phyloP scores from a whole-genome alignment of 1,284 basidiomycete genomes.

The Pulchroboletus neoregius region DNA sequence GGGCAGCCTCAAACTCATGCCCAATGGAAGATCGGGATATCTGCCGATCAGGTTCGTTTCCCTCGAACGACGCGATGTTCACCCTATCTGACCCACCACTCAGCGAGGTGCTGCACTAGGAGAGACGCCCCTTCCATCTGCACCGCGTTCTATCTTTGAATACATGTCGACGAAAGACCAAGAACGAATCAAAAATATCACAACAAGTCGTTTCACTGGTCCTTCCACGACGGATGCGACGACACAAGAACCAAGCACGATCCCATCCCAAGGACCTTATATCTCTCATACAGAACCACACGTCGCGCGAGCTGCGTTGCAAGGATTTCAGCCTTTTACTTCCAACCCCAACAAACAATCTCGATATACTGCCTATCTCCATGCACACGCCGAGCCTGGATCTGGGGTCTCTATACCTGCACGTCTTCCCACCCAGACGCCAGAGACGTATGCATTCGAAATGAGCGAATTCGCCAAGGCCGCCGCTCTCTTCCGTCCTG shows the following conservation, averaged over 20 bases:
- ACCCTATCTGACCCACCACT: slow-evolving; percentile 1
- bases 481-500: slow-evolving; percentile 88
- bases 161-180: slow-evolving; percentile 89
- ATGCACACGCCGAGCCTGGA: slow-evolving; percentile 57
- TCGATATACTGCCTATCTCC: slow-evolving; percentile 82
- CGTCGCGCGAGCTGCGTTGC: slow-evolving; percentile 81
- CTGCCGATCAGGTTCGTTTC: slow-evolving; percentile 65
- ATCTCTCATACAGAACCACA: slow-evolving; percentile 70
- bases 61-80: background rate
- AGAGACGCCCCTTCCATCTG: slow-evolving; percentile 68
- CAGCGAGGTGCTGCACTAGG: slow-evolving; percentile 83
- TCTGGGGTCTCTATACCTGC: slow-evolving; percentile 42
- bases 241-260: slow-evolving; percentile 18
- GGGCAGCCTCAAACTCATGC: slow-evolving; percentile 37
- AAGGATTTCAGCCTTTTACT: slow-evolving; percentile 88
- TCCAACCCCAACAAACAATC: slow-evolving; percentile 76
- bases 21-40: slow-evolving; percentile 53
- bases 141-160: slow-evolving; percentile 83
- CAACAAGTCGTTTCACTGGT: slow-evolving; percentile 34
- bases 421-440: slow-evolving; percentile 50
- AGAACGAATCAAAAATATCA: slow-evolving; percentile 74
- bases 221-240: slow-evolving; percentile 24
- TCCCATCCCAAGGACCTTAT: slow-evolving; percentile 35
- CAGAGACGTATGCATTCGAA: slow-evolving; percentile 77
- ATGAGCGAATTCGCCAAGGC: slow-evolving; percentile 83